Base-by-base conservation (phyloP, 2,329 filamentous ascomycete species). In the Colletotrichum noveboracense region DNA sequence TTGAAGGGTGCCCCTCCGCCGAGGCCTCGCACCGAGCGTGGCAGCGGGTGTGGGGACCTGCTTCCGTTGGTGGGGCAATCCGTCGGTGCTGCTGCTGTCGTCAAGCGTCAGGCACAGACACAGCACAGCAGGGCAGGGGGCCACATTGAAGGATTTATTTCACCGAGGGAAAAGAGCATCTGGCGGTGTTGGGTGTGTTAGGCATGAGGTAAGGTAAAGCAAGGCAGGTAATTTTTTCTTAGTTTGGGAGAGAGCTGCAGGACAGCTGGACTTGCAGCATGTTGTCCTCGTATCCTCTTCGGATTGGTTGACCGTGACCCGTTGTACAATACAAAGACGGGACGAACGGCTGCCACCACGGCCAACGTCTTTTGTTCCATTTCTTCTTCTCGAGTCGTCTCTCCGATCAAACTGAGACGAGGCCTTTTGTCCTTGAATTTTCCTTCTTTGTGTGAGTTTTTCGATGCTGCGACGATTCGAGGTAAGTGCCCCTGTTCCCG, bases 241-340 rank as follows among this genome's bases (percentile, higher is more conserved):
- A 26, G 5, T 6, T 74, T 65, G 43, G 66, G 58, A 34, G 48
- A 52, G 18, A 14, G 66, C 32, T 68, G 73, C 73, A 73, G 70
- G 70, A 75, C 73, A 75, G 48, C 64, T 75, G 73, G 36, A 67
- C 70, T 52, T 73, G 73, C 70, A 73, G 64, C 64, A 75, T 75
- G 73, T 69, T 65, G 43, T 26, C 26, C 16, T 18, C 28, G 16
- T 24, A 38, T 21, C 36, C 13, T 24, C 18, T 56, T 16, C 30
- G 32, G 66, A 55, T 56, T 66, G 38, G 65, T 0, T 28, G 55
- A 14, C 5, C 0, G 16, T n/a, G 64, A 0, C 18, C 21, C 30
- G 24, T 64, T 36, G 21, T 1, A 52, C 32, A 66, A 73, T 60
- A 68, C 32, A 58, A 72, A 73, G 62, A 68, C 26, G 58, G 32